Base-by-base conservation (phyloP, 306 rosid genomes). In the Hippophae rhamnoides region DNA sequence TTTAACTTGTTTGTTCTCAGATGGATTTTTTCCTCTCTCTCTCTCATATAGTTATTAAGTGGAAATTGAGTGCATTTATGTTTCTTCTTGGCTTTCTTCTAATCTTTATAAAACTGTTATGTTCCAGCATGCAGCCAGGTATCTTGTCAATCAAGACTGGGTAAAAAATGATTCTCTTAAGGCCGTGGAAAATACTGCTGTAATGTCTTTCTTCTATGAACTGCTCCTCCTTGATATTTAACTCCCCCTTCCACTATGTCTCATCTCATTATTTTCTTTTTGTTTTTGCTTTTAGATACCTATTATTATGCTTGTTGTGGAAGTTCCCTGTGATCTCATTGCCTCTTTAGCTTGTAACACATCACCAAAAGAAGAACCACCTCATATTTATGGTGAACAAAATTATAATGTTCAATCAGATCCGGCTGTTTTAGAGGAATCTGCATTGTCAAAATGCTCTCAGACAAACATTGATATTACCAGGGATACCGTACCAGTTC, bases 81-180 rank as follows among this genome's bases (percentile, higher is more conserved):
- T 58, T 58, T 43, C 31, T 11, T 67, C 62, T 65, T 42, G 27
- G 41, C 5, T 45, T 42, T 52, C 41, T 43, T 5, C 13, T 47
- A 13, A 47, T 47, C 50, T 47, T 10, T 47, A 13, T 13, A 47
- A 47, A 31, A 14, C 65, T 55, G 67, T 54, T 58, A 45, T 47
- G 25, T 76, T 70, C 62, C 86, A 90, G 97, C 97, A 90, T 80
- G 97, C 97, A 49, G 97, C 97, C 57, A 84, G 97, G 84, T 90
- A 82, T 79, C 97, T 90, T 47, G 95, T 84, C 69, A 86, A 90
- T 69, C 97, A 90, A 74, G 97, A 90, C 49, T 90, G 97, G 97
- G 95, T 90, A 7, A 90, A 86, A 74, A 84, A 57, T 72, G 97
- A 90, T 74, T 86, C 97, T 57, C 78, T 90, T 53, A 90, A 90